A percentile compares a stretch with the other conserved stretches of the same genome.
Conservation (phyloP, 495 filamentous ascomycete genomes). For the Neurospora sp. region DNA sequence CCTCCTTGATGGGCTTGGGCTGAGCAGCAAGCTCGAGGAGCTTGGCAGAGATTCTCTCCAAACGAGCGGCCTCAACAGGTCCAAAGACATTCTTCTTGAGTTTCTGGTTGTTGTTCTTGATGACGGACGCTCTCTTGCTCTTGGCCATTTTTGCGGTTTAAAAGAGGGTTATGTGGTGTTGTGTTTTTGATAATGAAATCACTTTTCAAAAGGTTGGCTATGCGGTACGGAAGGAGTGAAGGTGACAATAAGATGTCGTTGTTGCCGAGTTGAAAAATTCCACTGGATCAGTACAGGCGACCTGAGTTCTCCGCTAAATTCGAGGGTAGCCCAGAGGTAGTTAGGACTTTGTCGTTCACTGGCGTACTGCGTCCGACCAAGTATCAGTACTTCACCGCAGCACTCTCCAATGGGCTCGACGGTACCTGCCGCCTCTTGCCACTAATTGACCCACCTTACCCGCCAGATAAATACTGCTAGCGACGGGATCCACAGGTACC, state of each 20-base stretch:
- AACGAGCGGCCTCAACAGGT: constrained; percentile 64
- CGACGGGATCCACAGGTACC: not conserved
- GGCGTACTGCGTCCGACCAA: not conserved
- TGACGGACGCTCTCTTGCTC: constrained; percentile 58
- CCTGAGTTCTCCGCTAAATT: not conserved
- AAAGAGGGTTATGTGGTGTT: not conserved
- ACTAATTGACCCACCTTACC: not conserved
- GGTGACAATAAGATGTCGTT: not conserved
- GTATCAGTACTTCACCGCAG: not conserved
- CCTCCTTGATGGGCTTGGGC: constrained; percentile 42
- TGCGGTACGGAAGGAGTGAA: not conserved
- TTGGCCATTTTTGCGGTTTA: constrained; percentile 60
- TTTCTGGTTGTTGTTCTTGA: constrained; percentile 66
- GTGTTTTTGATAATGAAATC: not conserved
- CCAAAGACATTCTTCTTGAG: constrained; percentile 71
- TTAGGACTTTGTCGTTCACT: not conserved
- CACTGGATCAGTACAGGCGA: not conserved
- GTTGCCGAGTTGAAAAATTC: not conserved
- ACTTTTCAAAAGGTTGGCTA: not conserved
- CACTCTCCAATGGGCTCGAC: not conserved
- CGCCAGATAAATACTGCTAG: not conserved
- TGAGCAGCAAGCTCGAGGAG: constrained; percentile 63
- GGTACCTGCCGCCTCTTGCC: not conserved
- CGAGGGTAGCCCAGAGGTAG: not conserved
- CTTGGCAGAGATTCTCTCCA: constrained; percentile 69